phyloP scores from a whole-genome alignment of 2,329 filamentous ascomycete genomes.

The Paecilomyces sp. region DNA sequence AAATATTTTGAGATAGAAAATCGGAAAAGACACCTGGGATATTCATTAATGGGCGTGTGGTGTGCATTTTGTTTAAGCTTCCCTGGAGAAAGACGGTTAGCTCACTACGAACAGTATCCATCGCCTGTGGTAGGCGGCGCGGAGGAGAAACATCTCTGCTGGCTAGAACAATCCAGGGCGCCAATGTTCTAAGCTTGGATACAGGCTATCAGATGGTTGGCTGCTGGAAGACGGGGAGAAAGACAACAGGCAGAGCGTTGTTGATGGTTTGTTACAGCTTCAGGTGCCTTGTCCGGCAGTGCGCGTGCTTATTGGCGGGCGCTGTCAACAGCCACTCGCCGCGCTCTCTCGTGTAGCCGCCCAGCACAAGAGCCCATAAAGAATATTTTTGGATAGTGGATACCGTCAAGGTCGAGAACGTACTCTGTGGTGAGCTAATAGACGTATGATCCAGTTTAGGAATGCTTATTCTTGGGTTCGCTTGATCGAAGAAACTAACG shows the following conservation, averaged over 20 bases:
- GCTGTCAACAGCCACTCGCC: neutral
- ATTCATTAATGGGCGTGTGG: neutral
- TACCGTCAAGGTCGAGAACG: neutral
- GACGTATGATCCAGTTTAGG: neutral
- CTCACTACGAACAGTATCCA: neutral
- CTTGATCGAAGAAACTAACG: neutral
- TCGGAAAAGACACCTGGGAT: neutral
- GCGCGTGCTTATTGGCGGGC: neutral
- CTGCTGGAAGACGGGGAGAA: neutral
- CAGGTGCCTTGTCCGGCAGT: neutral
- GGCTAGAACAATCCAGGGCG: neutral
- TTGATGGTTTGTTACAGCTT: neutral
- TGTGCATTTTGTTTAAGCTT: neutral
- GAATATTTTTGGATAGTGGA: neutral
- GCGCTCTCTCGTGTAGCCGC: neutral
- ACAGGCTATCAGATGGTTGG: neutral
- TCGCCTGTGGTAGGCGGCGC: neutral
- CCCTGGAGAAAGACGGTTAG: neutral
- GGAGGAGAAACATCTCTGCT: neutral
- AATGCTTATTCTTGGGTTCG: neutral
- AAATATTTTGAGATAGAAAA: neutral
- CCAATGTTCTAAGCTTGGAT: neutral
- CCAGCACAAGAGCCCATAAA: neutral
- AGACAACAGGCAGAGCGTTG: neutral
- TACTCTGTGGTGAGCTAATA: neutral